Conservation (phyloP, 2,329 filamentous ascomycete genomes). For the Allantophomopsis lycopodina region DNA sequence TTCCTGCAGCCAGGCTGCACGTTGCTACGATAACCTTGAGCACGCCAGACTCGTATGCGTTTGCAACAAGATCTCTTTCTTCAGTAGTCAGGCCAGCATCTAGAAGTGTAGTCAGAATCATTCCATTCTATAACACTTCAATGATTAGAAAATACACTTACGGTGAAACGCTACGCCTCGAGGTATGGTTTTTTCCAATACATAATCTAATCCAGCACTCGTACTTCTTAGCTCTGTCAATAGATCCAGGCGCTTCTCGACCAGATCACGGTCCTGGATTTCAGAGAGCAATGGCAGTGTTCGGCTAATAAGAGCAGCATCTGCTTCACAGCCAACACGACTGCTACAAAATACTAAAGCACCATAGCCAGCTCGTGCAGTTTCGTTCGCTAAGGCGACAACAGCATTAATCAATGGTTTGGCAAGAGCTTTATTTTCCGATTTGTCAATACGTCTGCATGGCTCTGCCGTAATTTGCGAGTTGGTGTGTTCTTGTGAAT, state of each 20-base stretch:
- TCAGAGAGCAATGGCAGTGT: constrained; percentile 35
- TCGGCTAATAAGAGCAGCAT: constrained; percentile 54
- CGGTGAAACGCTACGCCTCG: constrained; percentile 64
- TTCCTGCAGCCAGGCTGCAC: constrained; percentile 70
- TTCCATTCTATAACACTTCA: background rate
- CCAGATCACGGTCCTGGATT: constrained; percentile 23
- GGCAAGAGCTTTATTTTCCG: constrained; percentile 44
- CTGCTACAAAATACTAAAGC: constrained; percentile 64
- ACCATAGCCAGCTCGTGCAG: constrained; percentile 53
- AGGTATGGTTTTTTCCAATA: constrained; percentile 48
- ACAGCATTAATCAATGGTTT: constrained; percentile 58
- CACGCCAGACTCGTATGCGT: constrained; percentile 54
- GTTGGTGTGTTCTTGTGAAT: constrained; percentile 14
- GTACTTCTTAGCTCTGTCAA: constrained; percentile 53
- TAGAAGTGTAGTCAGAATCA: background rate
- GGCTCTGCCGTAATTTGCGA: constrained; percentile 23
- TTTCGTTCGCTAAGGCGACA: constrained; percentile 55
- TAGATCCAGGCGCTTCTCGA: constrained; percentile 48
- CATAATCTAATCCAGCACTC: constrained; percentile 49
- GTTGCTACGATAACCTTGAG: constrained; percentile 64
- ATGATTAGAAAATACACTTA: constrained; percentile 22
- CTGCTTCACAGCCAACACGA: constrained; percentile 50
- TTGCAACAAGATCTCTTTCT: constrained; percentile 58
- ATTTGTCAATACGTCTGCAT: constrained; percentile 35
- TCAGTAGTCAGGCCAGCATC: constrained; percentile 59